Evolutionary conservation across 805 yeast genomes (phyloP), one percentile per base, ranked within the genome.

Genomic region (Candida ovalis): DNA sequence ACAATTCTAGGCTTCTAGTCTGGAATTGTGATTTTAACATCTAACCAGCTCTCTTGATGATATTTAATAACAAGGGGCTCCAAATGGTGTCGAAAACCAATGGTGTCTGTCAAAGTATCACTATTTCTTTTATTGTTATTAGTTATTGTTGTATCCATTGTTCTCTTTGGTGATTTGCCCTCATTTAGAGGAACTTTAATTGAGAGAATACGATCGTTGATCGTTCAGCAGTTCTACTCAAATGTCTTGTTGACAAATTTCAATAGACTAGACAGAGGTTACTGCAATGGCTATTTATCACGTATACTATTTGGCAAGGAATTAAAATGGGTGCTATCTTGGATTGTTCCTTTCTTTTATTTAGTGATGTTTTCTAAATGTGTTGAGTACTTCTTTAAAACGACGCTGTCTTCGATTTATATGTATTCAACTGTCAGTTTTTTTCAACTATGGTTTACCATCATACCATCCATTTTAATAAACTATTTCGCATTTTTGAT

Each of bases 161-260:
- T 72, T 5, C 58, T 78, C 12, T 75, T 78, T 55, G 82, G 82
- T 0, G 78, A 78, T 53, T 64, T 74, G 23, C 82, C 82, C 1
- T 44, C 49, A 13, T 63, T 58, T 39, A 44, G 74, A 40, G 66
- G 67, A 35, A 68, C 80, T 0, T 43, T 57, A 5, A 42, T 76
- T 17, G 68, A 69, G 17, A 49, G 27, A 21, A 3, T 49, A 2
- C 44, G 58, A 17, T n/a, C 28, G 4, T 28, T 54, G 7, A 24
- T 63, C 3, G 52, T 55, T 1, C 45, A 44, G 18, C 37, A 25
- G 4, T 12, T 54, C 10, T 46, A 42, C 28, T 21, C 32, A 18
- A 19, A 38, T 1, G n/a, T 24, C 7, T 17, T 54, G 1, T 9
- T 18, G 4, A 30, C 15, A 2, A 18, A 23, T 4, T 55, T 58